phyloP scores from a whole-genome alignment of 306 rosid genomes.

The Prunus davidiana region DNA sequence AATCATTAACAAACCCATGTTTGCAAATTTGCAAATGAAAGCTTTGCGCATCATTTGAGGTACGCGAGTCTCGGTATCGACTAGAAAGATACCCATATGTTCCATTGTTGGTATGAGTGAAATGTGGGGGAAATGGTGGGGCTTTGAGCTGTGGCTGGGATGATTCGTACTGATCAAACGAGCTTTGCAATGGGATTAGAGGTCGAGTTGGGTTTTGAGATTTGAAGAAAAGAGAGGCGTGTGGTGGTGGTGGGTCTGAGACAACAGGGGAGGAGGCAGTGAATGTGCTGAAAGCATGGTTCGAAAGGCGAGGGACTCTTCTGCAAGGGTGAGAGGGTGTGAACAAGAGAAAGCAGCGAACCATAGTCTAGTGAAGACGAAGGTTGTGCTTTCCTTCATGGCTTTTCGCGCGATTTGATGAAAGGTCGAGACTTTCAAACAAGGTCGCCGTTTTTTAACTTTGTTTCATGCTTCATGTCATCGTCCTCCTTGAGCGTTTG shows the following conservation, averaged over 20 bases:
- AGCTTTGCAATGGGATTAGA: conserved; percentile 18
- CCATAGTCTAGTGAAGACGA: conserved; percentile 21
- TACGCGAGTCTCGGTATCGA: conserved; percentile 40
- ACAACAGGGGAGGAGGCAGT: conserved; percentile 11
- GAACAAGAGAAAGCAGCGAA: conserved; percentile 16
- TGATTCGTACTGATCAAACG: conserved; percentile 26
- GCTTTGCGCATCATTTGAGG: conserved; percentile 49
- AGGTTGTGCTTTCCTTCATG: not conserved
- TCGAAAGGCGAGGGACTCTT: conserved; percentile 1
- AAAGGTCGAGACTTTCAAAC: not conserved
- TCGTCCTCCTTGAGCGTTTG: not conserved
- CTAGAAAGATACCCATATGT: conserved; percentile 30
- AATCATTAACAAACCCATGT: conserved; percentile 53
- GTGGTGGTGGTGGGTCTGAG: conserved; percentile 14
- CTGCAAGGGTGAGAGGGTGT: not conserved
- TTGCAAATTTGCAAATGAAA: conserved; percentile 66
- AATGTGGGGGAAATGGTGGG: not conserved
- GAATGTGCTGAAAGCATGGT: conserved; percentile 13
- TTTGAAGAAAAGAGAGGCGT: conserved; percentile 19
- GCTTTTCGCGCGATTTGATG: not conserved
- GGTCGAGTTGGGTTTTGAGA: conserved; percentile 19
- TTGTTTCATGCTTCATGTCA: not conserved
- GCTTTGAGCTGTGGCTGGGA: conserved; percentile 24
- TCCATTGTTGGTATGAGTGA: conserved; percentile 13
- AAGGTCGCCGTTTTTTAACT: not conserved